Evolutionary conservation across 495 filamentous ascomycete species (phyloP), one percentile per base, ranked within the genome.

Genomic region (Aspergillus campestris): DNA sequence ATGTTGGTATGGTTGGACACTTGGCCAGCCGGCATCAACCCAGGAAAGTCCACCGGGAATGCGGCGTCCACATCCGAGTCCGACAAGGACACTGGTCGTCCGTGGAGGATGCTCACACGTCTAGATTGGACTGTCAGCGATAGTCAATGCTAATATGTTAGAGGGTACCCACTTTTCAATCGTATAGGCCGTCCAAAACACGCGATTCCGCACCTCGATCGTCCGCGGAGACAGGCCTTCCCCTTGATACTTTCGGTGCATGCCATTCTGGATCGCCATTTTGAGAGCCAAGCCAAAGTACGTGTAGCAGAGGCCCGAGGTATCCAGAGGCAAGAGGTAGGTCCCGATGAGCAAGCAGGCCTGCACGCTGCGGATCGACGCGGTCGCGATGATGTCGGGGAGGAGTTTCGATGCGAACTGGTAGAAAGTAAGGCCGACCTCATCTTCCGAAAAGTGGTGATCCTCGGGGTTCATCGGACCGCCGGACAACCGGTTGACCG

Each of bases 241-340:
- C 10, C 69, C 72, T 30, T 64, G 59, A 37, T 75, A 74, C 37
- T 62, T 64, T 32, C 72, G 60, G 43, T 75, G 72, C 72, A 75
- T 75, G n/a, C 72, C 72, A 51, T 75, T 75, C 36, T 74, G 72
- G 34, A 75, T 72, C 0, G 71, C 72, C 44, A 75, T 55, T 35
- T 75, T 75, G 6, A 75, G 54, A 11, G 71, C 70, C 36, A 75
- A 45, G 0, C 69, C 69, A 47, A 74, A 71, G 46, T 75, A 77
- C 9, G 69, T 76, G 40, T 73, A 75, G 29, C 69, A 69, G 14
- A 76, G 56, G 7, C 72, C 73, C 9, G 68, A 68, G 13, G 72
- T 71, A 51, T 77, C 72, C 6, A 74, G 52, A 4, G 73, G 70
- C 27, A 77, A 54, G 6, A 74, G 47, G 48, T 75, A 77, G 5